Evolutionary conservation across 176 grass and related monocot genomes (phyloP).

Genomic region (Musa troglodytarum): DNA sequence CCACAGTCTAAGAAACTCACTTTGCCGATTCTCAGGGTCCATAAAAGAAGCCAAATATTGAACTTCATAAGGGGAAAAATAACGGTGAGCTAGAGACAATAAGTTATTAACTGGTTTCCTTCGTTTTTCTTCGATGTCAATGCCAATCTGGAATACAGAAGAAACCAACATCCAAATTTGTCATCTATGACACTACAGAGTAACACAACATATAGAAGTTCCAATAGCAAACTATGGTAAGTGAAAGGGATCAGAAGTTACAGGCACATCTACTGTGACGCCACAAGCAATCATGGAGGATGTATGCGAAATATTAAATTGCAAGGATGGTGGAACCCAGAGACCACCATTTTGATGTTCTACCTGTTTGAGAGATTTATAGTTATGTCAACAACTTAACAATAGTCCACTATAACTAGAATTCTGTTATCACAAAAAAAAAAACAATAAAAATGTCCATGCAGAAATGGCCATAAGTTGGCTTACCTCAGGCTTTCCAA

Average conservation of each 20-base stretch:
- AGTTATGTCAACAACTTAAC: constrained; percentile 24
- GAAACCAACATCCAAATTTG: constrained; percentile 13
- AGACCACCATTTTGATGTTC: constrained; percentile 34
- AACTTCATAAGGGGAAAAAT: constrained; percentile 80
- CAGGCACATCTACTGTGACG: constrained; percentile 46
- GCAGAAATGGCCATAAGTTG: background rate
- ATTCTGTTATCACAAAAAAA: background rate
- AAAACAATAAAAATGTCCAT: background rate
- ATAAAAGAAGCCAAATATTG: constrained; percentile 48
- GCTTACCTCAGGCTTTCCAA: constrained; percentile 94
- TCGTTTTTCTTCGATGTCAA: constrained; percentile 83
- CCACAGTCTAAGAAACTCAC: constrained; percentile 90
- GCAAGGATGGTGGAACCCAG: constrained; percentile 41
- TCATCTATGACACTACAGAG: constrained; percentile 10
- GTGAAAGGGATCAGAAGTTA: constrained; percentile 30
- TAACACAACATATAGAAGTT: background rate
- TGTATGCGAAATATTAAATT: constrained; percentile 91
- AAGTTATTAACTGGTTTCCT: constrained; percentile 62
- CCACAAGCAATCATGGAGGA: constrained; percentile 88
- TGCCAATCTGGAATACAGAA: constrained; percentile 54
- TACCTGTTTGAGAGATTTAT: constrained; percentile 46
- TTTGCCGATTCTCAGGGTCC: constrained; percentile 51
- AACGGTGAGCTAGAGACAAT: constrained; percentile 61
- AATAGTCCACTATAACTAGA: background rate
- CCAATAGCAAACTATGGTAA: background rate